Evolutionary conservation across 1,139 yeast genomes (phyloP).

Genomic region (Candida sanyaensis): DNA sequence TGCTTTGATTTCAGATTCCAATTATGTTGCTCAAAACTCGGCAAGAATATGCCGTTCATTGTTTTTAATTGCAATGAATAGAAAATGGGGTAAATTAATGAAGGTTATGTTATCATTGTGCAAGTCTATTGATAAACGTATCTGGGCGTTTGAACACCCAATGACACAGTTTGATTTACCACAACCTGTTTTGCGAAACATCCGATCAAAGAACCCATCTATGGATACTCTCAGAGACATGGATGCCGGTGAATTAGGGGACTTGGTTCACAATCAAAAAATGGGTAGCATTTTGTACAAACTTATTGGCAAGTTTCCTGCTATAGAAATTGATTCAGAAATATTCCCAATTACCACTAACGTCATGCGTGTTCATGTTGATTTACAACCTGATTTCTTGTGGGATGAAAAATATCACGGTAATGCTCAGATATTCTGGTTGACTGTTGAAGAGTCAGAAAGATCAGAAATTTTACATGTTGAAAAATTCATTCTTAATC

Average conservation of each 20-base stretch:
- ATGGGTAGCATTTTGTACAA: slow-evolving; percentile 68
- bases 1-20: slow-evolving; percentile 80
- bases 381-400: slow-evolving; percentile 69
- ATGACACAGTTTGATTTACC: slow-evolving; percentile 84
- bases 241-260: slow-evolving; percentile 80
- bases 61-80: slow-evolving; percentile 78
- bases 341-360: slow-evolving; percentile 88
- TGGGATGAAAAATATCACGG: slow-evolving; percentile 90
- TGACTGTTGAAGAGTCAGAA: slow-evolving; percentile 85
- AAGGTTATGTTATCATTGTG: slow-evolving; percentile 76
- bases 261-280: slow-evolving; percentile 75
- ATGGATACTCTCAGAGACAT: slow-evolving; percentile 75
- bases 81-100: slow-evolving; percentile 87
- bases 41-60: slow-evolving; percentile 92
- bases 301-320: slow-evolving; percentile 73
- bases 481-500: slow-evolving; percentile 73
- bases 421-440: slow-evolving; percentile 85
- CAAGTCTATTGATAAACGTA: slow-evolving; percentile 77
- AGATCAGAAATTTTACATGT: slow-evolving; percentile 75
- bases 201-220: slow-evolving; percentile 65
- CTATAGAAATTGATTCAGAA: slow-evolving; percentile 69
- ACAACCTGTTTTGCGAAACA: slow-evolving; percentile 58
- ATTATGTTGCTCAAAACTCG: slow-evolving; percentile 94
- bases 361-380: slow-evolving; percentile 80
- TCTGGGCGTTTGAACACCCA: slow-evolving; percentile 95